These are phyloP conservation scores for Datura wrightii DNA, from an alignment of 257 asterid species.

Conservation along the genomic window DNA sequence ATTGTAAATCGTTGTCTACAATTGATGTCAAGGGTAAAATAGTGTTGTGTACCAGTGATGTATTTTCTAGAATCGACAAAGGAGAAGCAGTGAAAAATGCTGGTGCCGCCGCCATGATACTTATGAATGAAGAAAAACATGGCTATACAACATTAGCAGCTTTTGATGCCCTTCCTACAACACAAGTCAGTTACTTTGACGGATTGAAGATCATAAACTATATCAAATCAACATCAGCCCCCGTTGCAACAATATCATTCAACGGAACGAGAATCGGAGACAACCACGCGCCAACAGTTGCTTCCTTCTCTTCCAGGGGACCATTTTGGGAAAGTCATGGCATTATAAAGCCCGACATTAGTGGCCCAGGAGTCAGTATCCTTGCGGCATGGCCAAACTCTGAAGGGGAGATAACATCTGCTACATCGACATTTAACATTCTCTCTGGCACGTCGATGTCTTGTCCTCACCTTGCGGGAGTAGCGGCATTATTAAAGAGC, in stretches of 20 bases:
- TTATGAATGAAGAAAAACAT: constrained; percentile 30
- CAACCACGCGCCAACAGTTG: constrained; percentile 22
- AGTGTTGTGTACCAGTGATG: constrained; percentile 38
- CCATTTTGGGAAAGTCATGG: not conserved
- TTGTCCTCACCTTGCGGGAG: constrained; percentile 32
- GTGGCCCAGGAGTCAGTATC: constrained; percentile 29
- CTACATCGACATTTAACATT: constrained; percentile 11
- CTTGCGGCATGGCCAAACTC: constrained; percentile 27
- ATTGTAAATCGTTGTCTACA: constrained; percentile 11
- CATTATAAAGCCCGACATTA: constrained; percentile 24
- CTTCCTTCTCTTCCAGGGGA: constrained; percentile 32
- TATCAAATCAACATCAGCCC: constrained; percentile 25
- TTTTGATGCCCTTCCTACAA: constrained; percentile 39
- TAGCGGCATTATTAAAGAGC: constrained; percentile 28
- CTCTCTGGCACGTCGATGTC: constrained; percentile 32
- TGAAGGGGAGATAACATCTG: not conserved
- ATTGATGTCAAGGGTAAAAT: constrained; percentile 39
- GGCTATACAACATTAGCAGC: constrained; percentile 39
- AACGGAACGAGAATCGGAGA: constrained; percentile 27
- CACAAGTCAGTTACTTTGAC: constrained; percentile 33
- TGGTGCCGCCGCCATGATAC: constrained; percentile 45
- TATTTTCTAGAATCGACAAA: constrained; percentile 25
- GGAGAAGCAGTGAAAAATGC: constrained; percentile 40
- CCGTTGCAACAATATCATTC: constrained; percentile 30
- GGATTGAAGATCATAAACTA: constrained; percentile 35